phyloP scores from a whole-genome alignment of 768 basidiomycete species.

The Tylopilus sp. region DNA sequence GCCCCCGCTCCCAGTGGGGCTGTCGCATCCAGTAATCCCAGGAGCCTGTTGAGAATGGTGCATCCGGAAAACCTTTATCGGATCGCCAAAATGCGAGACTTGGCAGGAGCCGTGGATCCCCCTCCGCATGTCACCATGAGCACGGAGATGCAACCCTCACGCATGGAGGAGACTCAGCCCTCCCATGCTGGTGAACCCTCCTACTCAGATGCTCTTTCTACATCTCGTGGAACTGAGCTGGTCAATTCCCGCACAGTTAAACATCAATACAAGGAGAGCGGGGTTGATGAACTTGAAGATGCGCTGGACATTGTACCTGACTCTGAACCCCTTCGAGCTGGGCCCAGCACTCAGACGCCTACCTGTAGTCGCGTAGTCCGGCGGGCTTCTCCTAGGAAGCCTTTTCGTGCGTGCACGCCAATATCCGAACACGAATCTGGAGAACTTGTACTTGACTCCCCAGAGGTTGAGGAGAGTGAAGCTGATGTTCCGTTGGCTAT shows the following conservation, averaged over 20 bases:
- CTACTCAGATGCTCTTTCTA: not conserved
- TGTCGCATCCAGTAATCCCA: constrained; percentile 25
- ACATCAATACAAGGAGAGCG: not conserved
- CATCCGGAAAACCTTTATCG: constrained; percentile 33
- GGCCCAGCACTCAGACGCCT: constrained; percentile 13
- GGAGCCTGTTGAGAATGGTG: constrained; percentile 32
- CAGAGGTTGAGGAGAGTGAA: constrained; percentile 32
- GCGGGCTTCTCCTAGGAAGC: constrained; percentile 14
- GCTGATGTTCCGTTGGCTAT: constrained; percentile 44
- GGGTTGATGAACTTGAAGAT: constrained; percentile 29
- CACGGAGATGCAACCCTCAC: constrained; percentile 17
- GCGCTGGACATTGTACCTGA: constrained; percentile 56
- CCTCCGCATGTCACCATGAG: constrained; percentile 9
- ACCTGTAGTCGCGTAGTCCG: not conserved
- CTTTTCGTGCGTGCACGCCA: constrained; percentile 22
- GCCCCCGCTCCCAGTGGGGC: constrained; percentile 11
- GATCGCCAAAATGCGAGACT: constrained; percentile 23
- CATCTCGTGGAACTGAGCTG: not conserved
- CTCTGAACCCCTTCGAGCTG: constrained; percentile 51
- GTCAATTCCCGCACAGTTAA: not conserved
- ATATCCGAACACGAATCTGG: constrained; percentile 19
- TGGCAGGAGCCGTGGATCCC: constrained; percentile 21
- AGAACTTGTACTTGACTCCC: constrained; percentile 29
- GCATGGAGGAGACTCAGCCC: constrained; percentile 18
- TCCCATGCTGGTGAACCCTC: not conserved